These are phyloP conservation scores for Fusarium begoniae DNA, from an alignment of 2,329 filamentous ascomycete species.

Conservation along the genomic window DNA sequence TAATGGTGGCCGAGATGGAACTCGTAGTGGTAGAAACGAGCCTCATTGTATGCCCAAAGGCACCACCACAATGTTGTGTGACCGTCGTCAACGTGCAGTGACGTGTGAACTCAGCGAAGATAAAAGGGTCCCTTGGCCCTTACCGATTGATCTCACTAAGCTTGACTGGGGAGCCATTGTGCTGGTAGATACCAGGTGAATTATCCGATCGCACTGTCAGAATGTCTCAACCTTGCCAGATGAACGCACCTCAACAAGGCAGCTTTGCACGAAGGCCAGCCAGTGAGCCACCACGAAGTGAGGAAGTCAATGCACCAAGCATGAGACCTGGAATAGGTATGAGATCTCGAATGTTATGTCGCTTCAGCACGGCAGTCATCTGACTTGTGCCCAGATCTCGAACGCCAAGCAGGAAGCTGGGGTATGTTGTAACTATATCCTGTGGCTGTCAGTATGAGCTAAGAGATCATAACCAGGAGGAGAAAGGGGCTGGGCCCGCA, in stretches of 20 bases:
- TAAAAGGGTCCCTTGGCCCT: constrained; percentile 5
- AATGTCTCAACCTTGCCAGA: background rate
- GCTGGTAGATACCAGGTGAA: background rate
- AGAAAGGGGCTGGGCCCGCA: background rate
- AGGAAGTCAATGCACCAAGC: background rate
- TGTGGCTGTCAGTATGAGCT: background rate
- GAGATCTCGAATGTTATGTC: background rate
- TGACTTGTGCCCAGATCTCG: background rate
- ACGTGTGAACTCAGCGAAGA: background rate
- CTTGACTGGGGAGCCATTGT: background rate
- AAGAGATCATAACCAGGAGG: background rate
- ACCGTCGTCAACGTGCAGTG: background rate
- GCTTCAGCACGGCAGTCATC: background rate
- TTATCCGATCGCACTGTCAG: background rate
- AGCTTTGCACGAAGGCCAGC: background rate
- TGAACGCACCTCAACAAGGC: background rate
- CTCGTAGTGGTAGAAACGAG: constrained; percentile 2
- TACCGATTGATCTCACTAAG: background rate
- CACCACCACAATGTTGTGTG: background rate
- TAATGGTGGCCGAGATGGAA: background rate
- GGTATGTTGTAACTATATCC: background rate
- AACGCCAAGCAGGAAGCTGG: background rate
- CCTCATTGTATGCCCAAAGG: background rate
- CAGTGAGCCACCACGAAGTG: background rate
- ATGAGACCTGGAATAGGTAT: background rate